Conservation (phyloP, 2,329 filamentous ascomycete species). For the Fusarium sp. region DNA sequence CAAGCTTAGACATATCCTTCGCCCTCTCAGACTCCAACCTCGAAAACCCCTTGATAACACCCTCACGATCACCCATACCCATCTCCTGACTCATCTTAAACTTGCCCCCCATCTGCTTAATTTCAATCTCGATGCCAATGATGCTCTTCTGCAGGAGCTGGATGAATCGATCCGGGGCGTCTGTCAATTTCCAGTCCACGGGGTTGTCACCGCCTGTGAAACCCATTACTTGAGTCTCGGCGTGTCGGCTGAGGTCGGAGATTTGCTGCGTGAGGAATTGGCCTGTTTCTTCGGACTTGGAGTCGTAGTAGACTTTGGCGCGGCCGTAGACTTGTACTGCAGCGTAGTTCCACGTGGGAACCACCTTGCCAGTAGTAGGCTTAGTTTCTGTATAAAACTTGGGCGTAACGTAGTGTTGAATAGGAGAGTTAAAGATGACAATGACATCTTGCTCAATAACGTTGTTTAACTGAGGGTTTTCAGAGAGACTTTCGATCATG, state of each 20-base stretch:
- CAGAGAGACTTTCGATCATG: slow-evolving; percentile 57
- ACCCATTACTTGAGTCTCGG: slow-evolving; percentile 65
- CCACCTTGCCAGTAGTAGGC: slow-evolving; percentile 68
- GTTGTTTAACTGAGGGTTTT: slow-evolving; percentile 31
- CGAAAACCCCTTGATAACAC: slow-evolving; percentile 65
- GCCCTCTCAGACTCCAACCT: slow-evolving; percentile 45
- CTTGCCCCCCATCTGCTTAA: slow-evolving; percentile 65
- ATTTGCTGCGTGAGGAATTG: slow-evolving; percentile 60
- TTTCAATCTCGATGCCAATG: slow-evolving; percentile 66
- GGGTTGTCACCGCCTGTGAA: slow-evolving; percentile 53
- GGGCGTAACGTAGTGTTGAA: slow-evolving; percentile 71
- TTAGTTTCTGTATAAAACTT: slow-evolving; percentile 74
- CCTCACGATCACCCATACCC: slow-evolving; percentile 59
- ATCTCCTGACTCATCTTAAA: slow-evolving; percentile 73
- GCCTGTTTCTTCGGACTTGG: slow-evolving; percentile 54
- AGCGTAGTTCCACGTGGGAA: slow-evolving; percentile 75
- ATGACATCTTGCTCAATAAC: slow-evolving; percentile 63
- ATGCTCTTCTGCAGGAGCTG: slow-evolving; percentile 65
- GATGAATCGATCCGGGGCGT: slow-evolving; percentile 65
- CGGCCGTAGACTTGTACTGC: slow-evolving; percentile 70
- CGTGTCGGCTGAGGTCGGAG: slow-evolving; percentile 58
- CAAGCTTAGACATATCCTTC: slow-evolving; percentile 45
- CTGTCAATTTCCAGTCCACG: slow-evolving; percentile 61
- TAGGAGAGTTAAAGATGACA: slow-evolving; percentile 65
- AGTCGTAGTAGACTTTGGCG: slow-evolving; percentile 61